These are phyloP conservation scores for Viridothelium virens DNA, from an alignment of 495 filamentous ascomycete genomes.

Conservation along the genomic window DNA sequence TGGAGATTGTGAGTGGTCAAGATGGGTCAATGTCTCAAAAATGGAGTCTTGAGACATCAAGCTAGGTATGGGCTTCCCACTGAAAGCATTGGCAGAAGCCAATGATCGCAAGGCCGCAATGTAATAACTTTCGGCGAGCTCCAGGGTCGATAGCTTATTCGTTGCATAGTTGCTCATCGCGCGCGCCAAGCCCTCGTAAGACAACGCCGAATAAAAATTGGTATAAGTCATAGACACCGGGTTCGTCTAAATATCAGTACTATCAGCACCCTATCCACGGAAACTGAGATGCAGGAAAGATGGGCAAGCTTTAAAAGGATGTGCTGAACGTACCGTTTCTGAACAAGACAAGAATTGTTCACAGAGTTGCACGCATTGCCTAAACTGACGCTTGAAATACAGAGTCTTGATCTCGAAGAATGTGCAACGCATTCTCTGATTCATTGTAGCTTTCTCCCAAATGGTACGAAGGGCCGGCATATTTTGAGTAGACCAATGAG, in stretches of 20 bases:
- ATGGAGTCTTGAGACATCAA: neutral
- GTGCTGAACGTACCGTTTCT: slow-evolving; percentile 15
- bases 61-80: neutral
- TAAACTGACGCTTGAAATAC: slow-evolving; percentile 23
- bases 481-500: neutral
- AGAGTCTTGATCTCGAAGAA: slow-evolving; percentile 23
- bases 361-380: slow-evolving; percentile 22
- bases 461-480: neutral
- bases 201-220: slow-evolving; percentile 28
- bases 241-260: slow-evolving; percentile 16
- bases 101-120: slow-evolving; percentile 17
- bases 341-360: slow-evolving; percentile 15
- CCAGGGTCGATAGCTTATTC: slow-evolving; percentile 17
- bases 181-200: slow-evolving; percentile 24
- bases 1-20: neutral
- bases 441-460: neutral
- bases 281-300: neutral
- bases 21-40: neutral
- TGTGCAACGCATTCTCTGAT: neutral
- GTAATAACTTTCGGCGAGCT: slow-evolving; percentile 27
- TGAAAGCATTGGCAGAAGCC: neutral
- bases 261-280: neutral
- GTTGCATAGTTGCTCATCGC: slow-evolving; percentile 17
- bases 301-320: neutral
- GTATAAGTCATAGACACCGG: slow-evolving; percentile 23